Conservation (phyloP, 1,284 basidiomycete genomes). For the Austropuccinia psidii region DNA sequence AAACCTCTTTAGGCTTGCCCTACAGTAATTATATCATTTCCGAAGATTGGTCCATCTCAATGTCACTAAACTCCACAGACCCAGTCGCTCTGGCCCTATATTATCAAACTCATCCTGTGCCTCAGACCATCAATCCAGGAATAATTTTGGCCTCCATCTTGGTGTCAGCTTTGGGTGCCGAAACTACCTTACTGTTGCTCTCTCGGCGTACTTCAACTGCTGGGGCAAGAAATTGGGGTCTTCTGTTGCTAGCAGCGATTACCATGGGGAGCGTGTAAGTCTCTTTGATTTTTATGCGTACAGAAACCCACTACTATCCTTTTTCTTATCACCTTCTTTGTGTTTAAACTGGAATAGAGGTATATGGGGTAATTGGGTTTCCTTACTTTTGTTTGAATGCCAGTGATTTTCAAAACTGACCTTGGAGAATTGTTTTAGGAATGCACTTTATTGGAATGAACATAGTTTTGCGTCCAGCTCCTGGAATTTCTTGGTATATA, state of each 20-base stretch:
- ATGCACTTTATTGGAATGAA: slow-evolving; percentile 37
- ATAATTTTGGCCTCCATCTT: slow-evolving; percentile 22
- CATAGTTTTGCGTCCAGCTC: neutral
- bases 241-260: slow-evolving; percentile 14
- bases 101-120: slow-evolving; percentile 23
- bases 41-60: too few species aligned
- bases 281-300: neutral
- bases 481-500: slow-evolving; percentile 16
- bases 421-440: neutral
- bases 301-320: neutral
- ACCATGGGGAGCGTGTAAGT: slow-evolving; percentile 31
- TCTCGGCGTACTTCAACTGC: slow-evolving; percentile 13
- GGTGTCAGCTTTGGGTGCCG: slow-evolving; percentile 16
- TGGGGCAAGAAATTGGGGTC: slow-evolving; percentile 24
- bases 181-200: slow-evolving; percentile 29
- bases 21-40: too few species aligned
- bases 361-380: neutral
- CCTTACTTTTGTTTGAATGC: neutral
- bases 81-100: slow-evolving; percentile 14
- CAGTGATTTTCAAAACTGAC: neutral
- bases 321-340: neutral
- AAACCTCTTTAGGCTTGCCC: too few species aligned
- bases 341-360: neutral
- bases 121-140: slow-evolving; percentile 16
- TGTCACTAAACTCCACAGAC: slow-evolving; percentile 4